Conservation (phyloP, 2,329 filamentous ascomycete genomes). For the Fusarium sp. region DNA sequence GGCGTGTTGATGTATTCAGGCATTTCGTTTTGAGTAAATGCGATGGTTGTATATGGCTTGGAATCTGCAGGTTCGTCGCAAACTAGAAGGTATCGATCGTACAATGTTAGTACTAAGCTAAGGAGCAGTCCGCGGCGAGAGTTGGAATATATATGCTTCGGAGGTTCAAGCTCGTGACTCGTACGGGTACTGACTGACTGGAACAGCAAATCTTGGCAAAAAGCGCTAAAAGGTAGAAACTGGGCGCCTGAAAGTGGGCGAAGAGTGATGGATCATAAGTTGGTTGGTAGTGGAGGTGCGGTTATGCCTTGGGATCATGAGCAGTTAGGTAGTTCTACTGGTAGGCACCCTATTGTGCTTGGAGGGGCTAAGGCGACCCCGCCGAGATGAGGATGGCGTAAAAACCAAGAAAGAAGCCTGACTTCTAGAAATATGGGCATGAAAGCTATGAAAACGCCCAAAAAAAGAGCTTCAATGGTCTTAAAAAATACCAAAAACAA, state of each 20-base stretch:
- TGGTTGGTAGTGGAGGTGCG: not conserved
- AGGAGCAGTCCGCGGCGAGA: not conserved
- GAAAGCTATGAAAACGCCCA: not conserved
- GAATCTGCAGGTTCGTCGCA: not conserved
- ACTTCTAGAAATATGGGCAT: not conserved
- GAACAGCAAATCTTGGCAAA: constrained; percentile 17
- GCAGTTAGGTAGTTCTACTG: not conserved
- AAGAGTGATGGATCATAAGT: constrained; percentile 27
- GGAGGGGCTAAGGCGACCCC: constrained; percentile 32
- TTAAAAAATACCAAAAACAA: not conserved
- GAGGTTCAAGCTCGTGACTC: not conserved
- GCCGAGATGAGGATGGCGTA: constrained; percentile 31
- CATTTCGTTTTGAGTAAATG: constrained; percentile 47
- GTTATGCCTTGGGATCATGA: constrained; percentile 4
- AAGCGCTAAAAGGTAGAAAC: constrained; percentile 12
- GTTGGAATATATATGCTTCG: not conserved
- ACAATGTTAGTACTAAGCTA: not conserved
- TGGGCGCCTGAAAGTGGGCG: constrained; percentile 31
- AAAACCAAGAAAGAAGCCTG: constrained; percentile 15
- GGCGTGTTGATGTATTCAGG: constrained; percentile 64
- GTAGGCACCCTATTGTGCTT: constrained; percentile 4
- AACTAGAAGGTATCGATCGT: not conserved
- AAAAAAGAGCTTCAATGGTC: not conserved
- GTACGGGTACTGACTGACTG: constrained; percentile 1
- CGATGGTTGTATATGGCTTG: not conserved